phyloP scores from a whole-genome alignment of 352 stramenopile species.

The Pythium utonaiense region DNA sequence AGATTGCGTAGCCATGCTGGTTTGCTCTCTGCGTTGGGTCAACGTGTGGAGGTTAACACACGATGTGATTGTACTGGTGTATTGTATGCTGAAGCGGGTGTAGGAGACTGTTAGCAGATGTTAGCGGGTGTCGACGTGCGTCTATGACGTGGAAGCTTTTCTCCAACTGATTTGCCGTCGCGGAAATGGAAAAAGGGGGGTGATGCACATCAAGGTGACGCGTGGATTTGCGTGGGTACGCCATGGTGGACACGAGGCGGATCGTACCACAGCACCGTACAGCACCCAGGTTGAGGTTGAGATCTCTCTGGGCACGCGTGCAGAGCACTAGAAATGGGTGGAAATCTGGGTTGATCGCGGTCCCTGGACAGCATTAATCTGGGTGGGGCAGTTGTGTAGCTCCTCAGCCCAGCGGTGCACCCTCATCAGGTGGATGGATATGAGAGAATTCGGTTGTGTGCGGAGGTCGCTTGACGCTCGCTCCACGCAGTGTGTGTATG shows the following conservation, averaged over 20 bases:
- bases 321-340: too few species aligned
- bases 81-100: background rate
- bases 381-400: too few species aligned
- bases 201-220: background rate
- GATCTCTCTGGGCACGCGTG: background rate
- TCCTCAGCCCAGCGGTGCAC: too few species aligned
- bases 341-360: constrained; percentile 1
- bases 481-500: too few species aligned
- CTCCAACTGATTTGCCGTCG: background rate
- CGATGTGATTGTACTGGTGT: background rate
- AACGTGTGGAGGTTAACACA: background rate
- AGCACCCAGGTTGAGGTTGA: too few species aligned
- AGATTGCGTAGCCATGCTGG: background rate
- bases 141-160: background rate
- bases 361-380: too few species aligned
- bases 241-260: background rate
- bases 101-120: background rate
- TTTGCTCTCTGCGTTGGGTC: too few species aligned
- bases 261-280: too few species aligned
- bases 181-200: background rate
- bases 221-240: background rate
- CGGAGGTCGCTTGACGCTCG: too few species aligned
- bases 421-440: too few species aligned
- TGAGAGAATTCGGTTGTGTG: too few species aligned
- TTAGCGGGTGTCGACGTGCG: background rate